Conservation (phyloP, 1,139 yeast species). For the Oligophagozyma castellii region DNA sequence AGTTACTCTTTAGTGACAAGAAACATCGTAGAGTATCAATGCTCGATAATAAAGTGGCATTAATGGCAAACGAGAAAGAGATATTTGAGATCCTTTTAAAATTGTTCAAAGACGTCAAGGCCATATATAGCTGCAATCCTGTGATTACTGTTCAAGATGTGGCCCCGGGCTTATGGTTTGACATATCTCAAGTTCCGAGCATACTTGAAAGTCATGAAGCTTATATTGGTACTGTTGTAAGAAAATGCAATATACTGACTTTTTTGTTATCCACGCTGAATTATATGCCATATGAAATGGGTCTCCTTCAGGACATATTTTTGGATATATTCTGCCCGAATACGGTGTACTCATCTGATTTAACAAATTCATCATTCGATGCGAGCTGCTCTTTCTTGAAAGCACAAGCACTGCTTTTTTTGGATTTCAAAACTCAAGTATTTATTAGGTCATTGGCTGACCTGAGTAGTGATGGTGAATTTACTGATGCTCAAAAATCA, state of each 20-base stretch:
- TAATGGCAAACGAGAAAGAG: slow-evolving; percentile 40
- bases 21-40: slow-evolving; percentile 15
- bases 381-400: slow-evolving; percentile 44
- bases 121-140: slow-evolving; percentile 51
- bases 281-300: slow-evolving; percentile 74
- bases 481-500: not conserved
- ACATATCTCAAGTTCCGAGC: slow-evolving; percentile 43
- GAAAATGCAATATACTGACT: slow-evolving; percentile 79
- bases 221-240: slow-evolving; percentile 45
- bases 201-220: slow-evolving; percentile 49
- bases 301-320: slow-evolving; percentile 70
- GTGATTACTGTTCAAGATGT: slow-evolving; percentile 36
- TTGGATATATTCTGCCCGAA: slow-evolving; percentile 73
- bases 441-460: slow-evolving; percentile 78
- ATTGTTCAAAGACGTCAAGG: slow-evolving; percentile 59
- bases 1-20: slow-evolving; percentile 16
- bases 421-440: slow-evolving; percentile 90
- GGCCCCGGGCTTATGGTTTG: slow-evolving; percentile 56
- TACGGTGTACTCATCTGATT: slow-evolving; percentile 7
- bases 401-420: slow-evolving; percentile 62
- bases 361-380: slow-evolving; percentile 6
- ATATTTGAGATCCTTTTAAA: slow-evolving; percentile 61
- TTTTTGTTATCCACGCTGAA: slow-evolving; percentile 78
- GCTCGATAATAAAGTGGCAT: slow-evolving; percentile 9
- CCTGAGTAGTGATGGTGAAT: slow-evolving; percentile 28